A percentile compares a stretch with the other conserved stretches of the same genome.
Conservation (phyloP, 371 early-diverging fungal species). For the Rhizopus stolonifer region DNA sequence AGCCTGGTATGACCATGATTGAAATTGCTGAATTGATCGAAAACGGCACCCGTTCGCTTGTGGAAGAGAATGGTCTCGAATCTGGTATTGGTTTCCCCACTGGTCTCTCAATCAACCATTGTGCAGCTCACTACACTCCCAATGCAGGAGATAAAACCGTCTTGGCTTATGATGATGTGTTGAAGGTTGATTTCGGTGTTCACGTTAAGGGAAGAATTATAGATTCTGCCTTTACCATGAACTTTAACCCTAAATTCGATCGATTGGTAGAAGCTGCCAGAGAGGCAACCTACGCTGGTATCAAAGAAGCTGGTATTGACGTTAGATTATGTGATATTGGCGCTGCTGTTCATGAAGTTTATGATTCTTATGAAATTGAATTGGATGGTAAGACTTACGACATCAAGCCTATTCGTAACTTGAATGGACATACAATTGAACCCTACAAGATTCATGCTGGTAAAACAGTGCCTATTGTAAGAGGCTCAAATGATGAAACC, state of each 20-base stretch:
- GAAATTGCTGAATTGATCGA: constrained; percentile 95
- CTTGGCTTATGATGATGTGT: constrained; percentile 90
- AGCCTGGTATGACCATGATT: constrained; percentile 96
- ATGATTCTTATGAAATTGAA: constrained; percentile 98
- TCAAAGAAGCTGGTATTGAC: constrained; percentile 96
- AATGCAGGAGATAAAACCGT: constrained; percentile 96
- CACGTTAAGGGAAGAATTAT: constrained; percentile 98
- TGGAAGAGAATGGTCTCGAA: constrained; percentile 90
- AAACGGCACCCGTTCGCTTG: constrained; percentile 89
- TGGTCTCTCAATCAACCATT: constrained; percentile 95
- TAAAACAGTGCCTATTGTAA: constrained; percentile 96
- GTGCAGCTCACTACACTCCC: constrained; percentile 99
- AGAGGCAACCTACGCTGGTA: constrained; percentile 98
- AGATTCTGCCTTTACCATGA: constrained; percentile 98
- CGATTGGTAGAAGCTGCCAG: constrained; percentile 88
- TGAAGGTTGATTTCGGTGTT: constrained; percentile 99
- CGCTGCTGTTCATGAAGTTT: constrained; percentile 95
- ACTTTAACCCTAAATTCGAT: constrained; percentile 94
- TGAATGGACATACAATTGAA: constrained; percentile 98
- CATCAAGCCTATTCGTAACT: constrained; percentile 95
- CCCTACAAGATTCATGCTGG: constrained; percentile 97
- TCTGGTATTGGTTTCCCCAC: constrained; percentile 99
- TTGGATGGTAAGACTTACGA: constrained; percentile 93
- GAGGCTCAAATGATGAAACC: constrained; percentile 85
- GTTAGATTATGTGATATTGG: constrained; percentile 97